phyloP scores from a whole-genome alignment of 495 filamentous ascomycete species.

The Aspergillus nanangensis region DNA sequence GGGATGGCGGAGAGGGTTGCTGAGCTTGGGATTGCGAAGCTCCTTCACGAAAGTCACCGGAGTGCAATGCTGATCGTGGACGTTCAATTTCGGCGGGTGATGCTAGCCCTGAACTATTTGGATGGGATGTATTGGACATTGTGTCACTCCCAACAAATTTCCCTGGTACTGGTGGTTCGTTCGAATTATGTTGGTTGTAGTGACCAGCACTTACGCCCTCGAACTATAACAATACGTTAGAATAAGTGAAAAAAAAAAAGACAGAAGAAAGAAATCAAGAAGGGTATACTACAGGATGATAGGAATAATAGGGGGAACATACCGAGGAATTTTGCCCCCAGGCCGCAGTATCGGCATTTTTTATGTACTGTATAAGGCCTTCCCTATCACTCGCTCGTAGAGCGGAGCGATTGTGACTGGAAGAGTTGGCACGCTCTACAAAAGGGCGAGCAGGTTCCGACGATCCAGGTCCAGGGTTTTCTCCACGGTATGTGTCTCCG shows the following conservation, averaged over 20 bases:
- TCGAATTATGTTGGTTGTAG: conserved; percentile 5
- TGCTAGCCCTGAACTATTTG: conserved; percentile 23
- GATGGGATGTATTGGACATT: background rate
- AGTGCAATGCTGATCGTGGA: conserved; percentile 82
- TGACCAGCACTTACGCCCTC: conserved; percentile 11
- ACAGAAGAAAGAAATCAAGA: background rate
- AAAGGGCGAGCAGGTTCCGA: conserved; percentile 5
- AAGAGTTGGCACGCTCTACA: background rate
- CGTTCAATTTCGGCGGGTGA: conserved; percentile 63
- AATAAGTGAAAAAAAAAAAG: conserved; percentile 2
- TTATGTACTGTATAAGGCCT: conserved; percentile 81
- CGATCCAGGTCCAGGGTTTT: conserved; percentile 1
- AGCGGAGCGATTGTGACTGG: conserved; percentile 11
- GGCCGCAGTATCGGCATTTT: conserved; percentile 70
- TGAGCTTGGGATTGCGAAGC: conserved; percentile 22
- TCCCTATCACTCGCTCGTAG: conserved; percentile 52
- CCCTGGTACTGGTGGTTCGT: conserved; percentile 7
- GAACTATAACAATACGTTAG: conserved; percentile 7
- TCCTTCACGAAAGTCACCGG: conserved; percentile 77
- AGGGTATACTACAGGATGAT: background rate
- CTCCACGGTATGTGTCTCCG: conserved; percentile 10
- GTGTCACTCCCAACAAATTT: conserved; percentile 5
- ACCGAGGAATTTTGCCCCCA: conserved; percentile 69
- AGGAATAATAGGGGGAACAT: conserved; percentile 24
- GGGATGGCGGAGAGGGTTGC: conserved; percentile 18